Evolutionary conservation across 176 grass and related monocot genomes (phyloP).

Genomic region (Chloris gayana): DNA sequence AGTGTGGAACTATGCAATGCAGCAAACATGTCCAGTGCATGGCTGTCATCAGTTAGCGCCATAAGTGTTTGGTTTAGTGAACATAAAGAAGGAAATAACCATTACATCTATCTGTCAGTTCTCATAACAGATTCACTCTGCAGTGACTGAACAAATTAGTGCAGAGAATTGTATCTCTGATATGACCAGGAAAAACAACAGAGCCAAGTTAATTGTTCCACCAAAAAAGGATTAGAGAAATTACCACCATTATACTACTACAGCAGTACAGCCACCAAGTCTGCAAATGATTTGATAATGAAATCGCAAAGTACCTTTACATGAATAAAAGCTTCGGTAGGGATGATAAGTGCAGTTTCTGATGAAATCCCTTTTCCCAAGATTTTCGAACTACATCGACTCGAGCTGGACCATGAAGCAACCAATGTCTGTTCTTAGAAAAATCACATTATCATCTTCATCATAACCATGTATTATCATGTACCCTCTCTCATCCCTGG

Average conservation of each 20-base stretch:
- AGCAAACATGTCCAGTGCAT: not conserved
- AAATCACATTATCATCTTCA: slow-evolving; percentile 31
- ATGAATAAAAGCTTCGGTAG: slow-evolving; percentile 28
- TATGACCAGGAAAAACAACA: not conserved
- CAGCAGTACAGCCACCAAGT: not conserved
- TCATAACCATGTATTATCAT: slow-evolving; percentile 32
- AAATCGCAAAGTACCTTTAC: too few relatives aligned
- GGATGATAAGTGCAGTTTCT: slow-evolving; percentile 26
- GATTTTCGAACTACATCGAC: slow-evolving; percentile 31
- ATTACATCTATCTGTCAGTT: too few relatives aligned
- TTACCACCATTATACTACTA: not conserved
- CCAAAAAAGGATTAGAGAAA: not conserved
- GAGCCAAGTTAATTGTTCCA: not conserved
- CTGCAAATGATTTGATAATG: too few relatives aligned
- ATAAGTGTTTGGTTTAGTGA: too few relatives aligned
- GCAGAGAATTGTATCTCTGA: too few relatives aligned
- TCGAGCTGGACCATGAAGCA: slow-evolving; percentile 11
- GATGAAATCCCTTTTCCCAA: slow-evolving; percentile 26
- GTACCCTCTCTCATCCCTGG: slow-evolving; percentile 1
- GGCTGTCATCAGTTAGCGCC: too few relatives aligned
- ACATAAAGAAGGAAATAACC: too few relatives aligned
- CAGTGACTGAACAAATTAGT: not conserved
- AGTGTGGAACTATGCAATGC: not conserved
- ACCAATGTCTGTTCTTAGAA: slow-evolving; percentile 11
- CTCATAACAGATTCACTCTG: too few relatives aligned